These are phyloP conservation scores for Anthracocystis setariae DNA, from an alignment of 1,284 basidiomycete species.

Conservation along the genomic window DNA sequence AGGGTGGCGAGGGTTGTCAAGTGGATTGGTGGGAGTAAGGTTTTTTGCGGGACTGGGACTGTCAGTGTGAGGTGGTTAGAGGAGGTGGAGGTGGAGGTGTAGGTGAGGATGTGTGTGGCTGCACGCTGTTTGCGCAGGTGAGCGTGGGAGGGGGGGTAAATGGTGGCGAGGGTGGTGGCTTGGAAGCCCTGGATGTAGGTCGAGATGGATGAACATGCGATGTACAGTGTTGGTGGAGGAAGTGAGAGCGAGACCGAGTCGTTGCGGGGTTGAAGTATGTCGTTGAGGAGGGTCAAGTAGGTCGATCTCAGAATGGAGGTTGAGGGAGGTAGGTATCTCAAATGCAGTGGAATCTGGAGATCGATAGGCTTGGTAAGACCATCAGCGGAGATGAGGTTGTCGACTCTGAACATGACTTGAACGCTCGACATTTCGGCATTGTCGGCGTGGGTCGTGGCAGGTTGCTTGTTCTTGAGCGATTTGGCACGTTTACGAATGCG, in stretches of 20 bases:
- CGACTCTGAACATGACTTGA: neutral
- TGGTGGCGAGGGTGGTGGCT: slow-evolving; percentile 1
- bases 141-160: slow-evolving; percentile 20
- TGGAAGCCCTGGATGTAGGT: slow-evolving; percentile 12
- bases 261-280: slow-evolving; percentile 4
- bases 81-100: neutral
- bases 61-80: neutral
- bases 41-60: slow-evolving; percentile 5
- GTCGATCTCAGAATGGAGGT: neutral
- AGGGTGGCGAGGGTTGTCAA: slow-evolving; percentile 12
- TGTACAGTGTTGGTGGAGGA: slow-evolving; percentile 3
- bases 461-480: neutral
- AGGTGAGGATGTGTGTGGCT: neutral
- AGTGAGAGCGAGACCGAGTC: neutral
- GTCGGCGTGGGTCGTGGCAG: slow-evolving; percentile 1
- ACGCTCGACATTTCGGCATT: slow-evolving; percentile 10
- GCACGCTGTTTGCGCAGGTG: slow-evolving; percentile 8
- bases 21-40: slow-evolving; percentile 6
- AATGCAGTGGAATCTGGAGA: slow-evolving; percentile 20
- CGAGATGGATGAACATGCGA: slow-evolving; percentile 8
- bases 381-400: slow-evolving; percentile 4
- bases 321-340: slow-evolving; percentile 15
- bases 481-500: neutral
- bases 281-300: neutral
- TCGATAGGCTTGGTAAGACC: neutral